Percentiles rank a stretch among this genome's conserved stretches.
Conservation (phyloP, 2,329 filamentous ascomycete genomes). For the Amauroascus niger region DNA sequence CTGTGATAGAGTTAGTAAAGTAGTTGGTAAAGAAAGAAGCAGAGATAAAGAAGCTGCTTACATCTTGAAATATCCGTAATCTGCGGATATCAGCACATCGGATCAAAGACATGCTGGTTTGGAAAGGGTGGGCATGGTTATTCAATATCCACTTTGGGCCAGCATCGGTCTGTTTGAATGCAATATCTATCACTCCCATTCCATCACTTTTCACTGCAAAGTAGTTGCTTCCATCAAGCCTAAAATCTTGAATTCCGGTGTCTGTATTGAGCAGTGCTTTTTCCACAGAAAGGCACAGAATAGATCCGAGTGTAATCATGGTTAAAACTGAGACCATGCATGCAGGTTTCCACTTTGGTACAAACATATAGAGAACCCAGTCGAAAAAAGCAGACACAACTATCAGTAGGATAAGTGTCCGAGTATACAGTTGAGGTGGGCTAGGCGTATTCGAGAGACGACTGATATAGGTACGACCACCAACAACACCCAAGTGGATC, state of each 20-base stretch:
- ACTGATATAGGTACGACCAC: constrained; percentile 12
- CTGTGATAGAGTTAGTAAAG: constrained; percentile 3
- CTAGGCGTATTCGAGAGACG: not conserved
- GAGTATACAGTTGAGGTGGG: not conserved
- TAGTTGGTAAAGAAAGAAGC: not conserved
- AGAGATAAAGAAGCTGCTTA: not conserved
- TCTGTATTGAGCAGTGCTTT: not conserved
- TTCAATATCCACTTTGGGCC: constrained; percentile 13
- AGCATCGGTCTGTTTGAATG: constrained; percentile 6
- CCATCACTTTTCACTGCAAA: constrained; percentile 13
- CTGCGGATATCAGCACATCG: not conserved
- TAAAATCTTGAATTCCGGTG: constrained; percentile 6
- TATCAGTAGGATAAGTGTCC: not conserved
- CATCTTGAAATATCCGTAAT: constrained; percentile 12
- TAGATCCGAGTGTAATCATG: not conserved
- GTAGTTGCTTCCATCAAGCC: constrained; percentile 9
- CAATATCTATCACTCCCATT: constrained; percentile 14
- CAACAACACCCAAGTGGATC: constrained; percentile 10
- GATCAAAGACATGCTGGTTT: not conserved
- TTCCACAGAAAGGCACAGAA: not conserved
- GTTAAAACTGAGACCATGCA: not conserved
- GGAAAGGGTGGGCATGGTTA: constrained; percentile 4
- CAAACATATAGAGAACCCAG: not conserved
- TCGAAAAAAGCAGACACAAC: not conserved
- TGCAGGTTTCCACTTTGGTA: not conserved